Evolutionary conservation across 352 stramenopile genomes (phyloP), one percentile per base, ranked within the genome.

Genomic region (Globisporangium lucens): DNA sequence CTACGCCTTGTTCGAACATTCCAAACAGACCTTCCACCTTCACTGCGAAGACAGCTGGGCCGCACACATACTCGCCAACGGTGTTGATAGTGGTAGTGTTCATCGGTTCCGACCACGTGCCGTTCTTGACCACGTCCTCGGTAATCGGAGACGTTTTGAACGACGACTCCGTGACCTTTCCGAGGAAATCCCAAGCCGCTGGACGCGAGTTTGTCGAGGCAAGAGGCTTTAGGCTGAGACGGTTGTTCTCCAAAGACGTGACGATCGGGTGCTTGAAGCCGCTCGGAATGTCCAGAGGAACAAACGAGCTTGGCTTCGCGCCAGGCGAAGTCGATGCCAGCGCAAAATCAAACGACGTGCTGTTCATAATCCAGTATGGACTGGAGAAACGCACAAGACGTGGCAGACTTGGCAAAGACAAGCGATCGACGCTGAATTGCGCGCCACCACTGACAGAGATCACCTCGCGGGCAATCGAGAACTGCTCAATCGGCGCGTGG

Each of bases 31-130:
- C 88, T 70, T 92, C 83, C 53, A 96, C 85, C 68, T 94, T 90
- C 52, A 96, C 77, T 8, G 79, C 80, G 56, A 94, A 89, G 30
- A 96, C 83, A 41, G 82, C 89, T 22, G 83, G 74, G 0, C 88
- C 84, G 43, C 83, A 92, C 20, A 86, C 81, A 4, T 83, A 75
- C 68, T 96, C 88, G 49, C 88, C 88, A 41, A 88, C 83, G 8
- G 88, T 96, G 57, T 94, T 94, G n/a, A 96, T 86, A 0, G 88
- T 87, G 10, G 88, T 90, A 52, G 82, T 89, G 67, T 96, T 96
- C 70, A 94, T 85, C 1, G 83, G 80, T 63, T 94, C 85, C 0
- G 85, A 93, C 86, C 87, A 96, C n/a, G 76, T 67, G 8, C 76
- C 79, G n/a, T 76, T 75, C 63, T 87, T 74, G n/a, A 89, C 66